Evolutionary conservation across 768 basidiomycete species (phyloP), one percentile per base, ranked within the genome.

Genomic region (Suillus sp.): DNA sequence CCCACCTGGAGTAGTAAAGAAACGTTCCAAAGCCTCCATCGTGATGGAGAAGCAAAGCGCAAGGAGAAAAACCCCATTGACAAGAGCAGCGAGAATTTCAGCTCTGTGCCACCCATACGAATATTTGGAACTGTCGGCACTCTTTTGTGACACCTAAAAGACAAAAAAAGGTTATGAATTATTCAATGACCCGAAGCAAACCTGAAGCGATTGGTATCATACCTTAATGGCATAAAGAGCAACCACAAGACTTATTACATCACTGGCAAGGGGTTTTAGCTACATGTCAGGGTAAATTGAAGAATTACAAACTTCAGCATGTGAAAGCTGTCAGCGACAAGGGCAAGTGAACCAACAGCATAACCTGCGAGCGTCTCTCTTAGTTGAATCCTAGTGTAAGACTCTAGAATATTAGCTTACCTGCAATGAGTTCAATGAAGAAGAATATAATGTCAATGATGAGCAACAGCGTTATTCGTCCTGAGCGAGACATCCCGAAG

Each of bases 51-150:
- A 95, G 78, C 97, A 99, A 0, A 99, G 85, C 0, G 97, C 97
- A 48, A 98, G 84, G 7, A 99, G 85, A 80, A 99, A 99, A 61
- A 99, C 95, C 59, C 97, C 97, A 70, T 99, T 99, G 68, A 99
- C 79, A 51, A 99, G 82, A 0, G 97, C 97, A 25, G 95, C 96
- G 8, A 98, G 84, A 65, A 97, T 96, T 73, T 97, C 96, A 20
- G 97, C 97, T 65, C 97, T 84, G 76, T 99, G 96, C 96, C 96
- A 99, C n/a, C 96, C 96, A 74, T 99, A 99, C 5, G 96, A 95
- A 76, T 97, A 97, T 57, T 88, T 85, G 34, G 90, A 84, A 76
- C 90, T 86, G 37, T 78, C 78, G 34, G 85, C 77, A 35, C 79
- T 83, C 61, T 81, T 81, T 40, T 81, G 80, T 40, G 91, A 87